Base-by-base conservation (phyloP, 2,329 filamentous ascomycete species). In the Botrytis fragariae region DNA sequence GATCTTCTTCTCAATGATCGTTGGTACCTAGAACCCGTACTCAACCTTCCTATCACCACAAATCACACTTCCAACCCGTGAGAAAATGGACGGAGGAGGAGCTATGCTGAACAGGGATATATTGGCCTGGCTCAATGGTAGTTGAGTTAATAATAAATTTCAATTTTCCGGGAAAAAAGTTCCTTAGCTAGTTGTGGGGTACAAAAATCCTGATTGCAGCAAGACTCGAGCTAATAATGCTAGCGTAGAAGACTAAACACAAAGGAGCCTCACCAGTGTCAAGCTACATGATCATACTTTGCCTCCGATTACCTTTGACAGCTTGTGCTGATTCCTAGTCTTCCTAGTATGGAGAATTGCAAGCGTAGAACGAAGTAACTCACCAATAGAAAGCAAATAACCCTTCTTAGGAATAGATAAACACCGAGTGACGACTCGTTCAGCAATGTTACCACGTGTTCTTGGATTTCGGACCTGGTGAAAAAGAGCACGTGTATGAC, bases 291-390 rank as follows among this genome's bases (percentile, higher is more conserved):
- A 29, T 54, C n/a, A n/a, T 3, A n/a, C 10, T 3, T 54, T n/a
- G 48, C 12, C 14, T n/a, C 2, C 5, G 14, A n/a, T 54, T 16
- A 8, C 48, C 48, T 14, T 54, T n/a, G 12, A n/a, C n/a, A n/a
- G 25, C 25, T 54, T n/a, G 25, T 54, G 0, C 6, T 54, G 1
- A n/a, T 3, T 16, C 4, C 48, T 54, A n/a, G 48, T 54, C n/a
- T 54, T 25, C 22, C 4, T 16, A 16, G 48, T n/a, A 7, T n/a
- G 12, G 12, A n/a, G 3, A n/a, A 54, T 54, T 14, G 12, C 12
- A 54, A 54, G 3, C 12, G 1, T 54, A n/a, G 25, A 4, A 7
- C 2, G 6, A 1, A 54, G 14, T 8, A 5, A 7, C 5, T 0
- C 4, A 6, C 5, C 4, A 1, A 51, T n/a, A 4, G 25, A 51